A percentile compares a stretch with the other conserved stretches of the same genome.
Conservation (phyloP, 345 rosid genomes). For the Melaleuca quinquenervia region DNA sequence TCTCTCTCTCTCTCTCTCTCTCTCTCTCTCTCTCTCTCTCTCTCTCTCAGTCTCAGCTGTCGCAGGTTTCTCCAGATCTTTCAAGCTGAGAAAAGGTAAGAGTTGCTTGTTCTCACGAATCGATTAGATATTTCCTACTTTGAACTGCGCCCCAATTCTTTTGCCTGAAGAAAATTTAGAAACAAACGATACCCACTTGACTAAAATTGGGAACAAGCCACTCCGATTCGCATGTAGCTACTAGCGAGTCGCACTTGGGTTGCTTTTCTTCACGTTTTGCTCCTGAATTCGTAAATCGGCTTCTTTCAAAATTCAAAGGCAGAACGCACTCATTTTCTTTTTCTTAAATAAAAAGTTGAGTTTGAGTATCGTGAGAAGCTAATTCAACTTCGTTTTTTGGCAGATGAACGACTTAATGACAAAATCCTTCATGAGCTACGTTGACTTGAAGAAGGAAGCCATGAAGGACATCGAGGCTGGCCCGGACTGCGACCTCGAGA, state of each 20-base stretch:
- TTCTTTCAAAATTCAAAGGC: too few species aligned
- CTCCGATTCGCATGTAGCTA: not conserved
- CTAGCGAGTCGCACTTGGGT: not conserved
- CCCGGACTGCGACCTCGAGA: slow-evolving; percentile 49
- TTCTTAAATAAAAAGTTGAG: not conserved
- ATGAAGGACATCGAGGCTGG: slow-evolving; percentile 90
- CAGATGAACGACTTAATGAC: slow-evolving; percentile 97
- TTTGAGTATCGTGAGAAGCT: not conserved
- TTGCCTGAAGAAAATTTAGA: not conserved
- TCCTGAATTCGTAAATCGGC: not conserved
- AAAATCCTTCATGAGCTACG: slow-evolving; percentile 86
- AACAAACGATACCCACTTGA: not conserved
- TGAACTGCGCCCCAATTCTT: not conserved
- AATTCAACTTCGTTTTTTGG: not conserved
- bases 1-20: not conserved
- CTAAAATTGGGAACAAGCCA: not conserved
- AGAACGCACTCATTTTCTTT: not conserved
- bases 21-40: not conserved
- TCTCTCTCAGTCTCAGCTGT: not conserved
- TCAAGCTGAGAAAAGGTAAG: not conserved
- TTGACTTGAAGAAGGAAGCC: slow-evolving; percentile 85
- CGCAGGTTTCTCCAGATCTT: not conserved
- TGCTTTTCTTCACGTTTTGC: not conserved
- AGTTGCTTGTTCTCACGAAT: not conserved
- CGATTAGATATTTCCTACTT: not conserved